A percentile compares a stretch with the other conserved stretches of the same genome.
Evolutionary conservation across 805 yeast genomes (phyloP).

Genomic region (Starmerella tilneyi): DNA sequence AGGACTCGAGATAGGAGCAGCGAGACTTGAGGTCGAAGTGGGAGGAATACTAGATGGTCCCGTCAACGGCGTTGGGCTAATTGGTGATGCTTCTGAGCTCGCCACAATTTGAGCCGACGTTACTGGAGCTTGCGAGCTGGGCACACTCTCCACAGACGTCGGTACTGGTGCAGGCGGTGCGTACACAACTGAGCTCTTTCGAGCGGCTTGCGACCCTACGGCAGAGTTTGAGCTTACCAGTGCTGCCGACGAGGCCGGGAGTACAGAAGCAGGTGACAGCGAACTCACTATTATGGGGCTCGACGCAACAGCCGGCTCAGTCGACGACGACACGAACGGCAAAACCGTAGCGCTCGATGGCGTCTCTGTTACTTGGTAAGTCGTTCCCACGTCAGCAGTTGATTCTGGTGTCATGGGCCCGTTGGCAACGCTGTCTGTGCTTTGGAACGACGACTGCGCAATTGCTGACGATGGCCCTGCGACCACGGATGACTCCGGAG

Average conservation of each 20-base stretch:
- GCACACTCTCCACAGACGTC: not conserved
- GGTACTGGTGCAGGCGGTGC: not conserved
- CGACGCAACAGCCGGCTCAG: not conserved
- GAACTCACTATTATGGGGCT: not conserved
- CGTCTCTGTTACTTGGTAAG: too few species aligned
- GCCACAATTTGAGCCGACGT: not conserved
- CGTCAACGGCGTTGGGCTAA: too few species aligned
- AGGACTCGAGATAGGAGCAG: not conserved
- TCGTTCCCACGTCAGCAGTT: too few species aligned
- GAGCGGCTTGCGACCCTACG: not conserved
- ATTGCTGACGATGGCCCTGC: not conserved
- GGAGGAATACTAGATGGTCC: too few species aligned
- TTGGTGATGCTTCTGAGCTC: too few species aligned
- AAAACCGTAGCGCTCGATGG: too few species aligned
- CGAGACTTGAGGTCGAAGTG: not conserved
- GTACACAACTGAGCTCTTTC: conserved; percentile 2
- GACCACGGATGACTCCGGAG: too few species aligned
- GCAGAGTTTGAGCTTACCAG: not conserved
- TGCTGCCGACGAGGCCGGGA: not conserved
- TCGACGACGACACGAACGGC: too few species aligned
- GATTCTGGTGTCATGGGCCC: too few species aligned
- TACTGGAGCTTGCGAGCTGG: not conserved
- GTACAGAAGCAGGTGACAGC: not conserved
- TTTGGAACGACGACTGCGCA: not conserved
- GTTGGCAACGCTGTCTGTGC: too few species aligned